A percentile compares a stretch with the other conserved stretches of the same genome.
Evolutionary conservation across 331 rosid species (phyloP).

Genomic region (Stylosanthes scabra): DNA sequence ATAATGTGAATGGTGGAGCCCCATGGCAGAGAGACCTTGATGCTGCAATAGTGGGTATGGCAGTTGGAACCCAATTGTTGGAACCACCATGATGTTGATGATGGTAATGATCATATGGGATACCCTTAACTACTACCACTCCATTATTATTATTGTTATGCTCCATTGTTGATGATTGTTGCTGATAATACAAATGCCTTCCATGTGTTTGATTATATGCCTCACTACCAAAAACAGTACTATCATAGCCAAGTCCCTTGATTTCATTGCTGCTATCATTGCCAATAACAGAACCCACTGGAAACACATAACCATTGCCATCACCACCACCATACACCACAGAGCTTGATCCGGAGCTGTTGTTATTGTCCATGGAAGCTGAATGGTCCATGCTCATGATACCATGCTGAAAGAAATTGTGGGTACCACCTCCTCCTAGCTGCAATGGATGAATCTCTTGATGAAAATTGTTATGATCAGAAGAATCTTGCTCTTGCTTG

Average conservation of each 20-base stretch:
- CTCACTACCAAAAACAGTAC: constrained; percentile 34
- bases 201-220: constrained; percentile 42
- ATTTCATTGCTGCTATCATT: constrained; percentile 36
- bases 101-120: constrained; percentile 41
- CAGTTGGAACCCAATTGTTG: constrained; percentile 77
- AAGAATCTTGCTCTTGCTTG: constrained; percentile 72
- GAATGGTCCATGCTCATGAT: constrained; percentile 54
- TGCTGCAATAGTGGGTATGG: constrained; percentile 66
- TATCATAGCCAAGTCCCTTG: constrained; percentile 37
- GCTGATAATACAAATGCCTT: constrained; percentile 75
- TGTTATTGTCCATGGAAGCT: constrained; percentile 53
- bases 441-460: constrained; percentile 54
- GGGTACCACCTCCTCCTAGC: constrained; percentile 48
- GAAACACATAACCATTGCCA: constrained; percentile 48
- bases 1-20: constrained; percentile 68
- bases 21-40: constrained; percentile 58
- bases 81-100: neutral
- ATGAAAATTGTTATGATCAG: constrained; percentile 32
- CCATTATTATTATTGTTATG: neutral
- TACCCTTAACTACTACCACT: constrained; percentile 26
- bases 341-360: constrained; percentile 37
- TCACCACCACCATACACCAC: constrained; percentile 40
- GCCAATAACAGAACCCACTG: constrained; percentile 36
- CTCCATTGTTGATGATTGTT: constrained; percentile 43
- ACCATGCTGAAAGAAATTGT: constrained; percentile 65